Evolutionary conservation across 306 rosid genomes (phyloP), one percentile per base, ranked within the genome.

Genomic region (Erythrophleum fordii): DNA sequence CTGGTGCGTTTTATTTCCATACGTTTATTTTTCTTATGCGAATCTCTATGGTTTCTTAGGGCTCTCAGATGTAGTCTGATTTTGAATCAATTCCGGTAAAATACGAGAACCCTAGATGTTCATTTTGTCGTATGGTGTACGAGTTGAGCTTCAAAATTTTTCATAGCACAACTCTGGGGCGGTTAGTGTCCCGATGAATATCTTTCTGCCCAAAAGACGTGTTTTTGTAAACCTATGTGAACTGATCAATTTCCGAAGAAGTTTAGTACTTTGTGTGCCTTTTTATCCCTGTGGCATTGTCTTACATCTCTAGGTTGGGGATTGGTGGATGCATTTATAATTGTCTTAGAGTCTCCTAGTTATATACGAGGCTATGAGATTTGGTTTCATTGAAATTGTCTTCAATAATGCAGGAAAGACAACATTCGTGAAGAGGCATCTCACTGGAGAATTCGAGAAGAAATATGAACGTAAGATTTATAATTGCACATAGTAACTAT

Each of bases 381-480:
- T 39, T 66, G 56, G 29, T n/a, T 46, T 77, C 14, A 48, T 14
- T 22, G 46, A n/a, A 2, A 4, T 8, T 11, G 12, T 64, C 11
- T 34, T 23, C 14, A 28, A 61, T 35, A 3, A 12, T 84, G 85
- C 91, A 91, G 97, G 97, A 46, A 92, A 92, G 78, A 92, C 97
- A 3, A 92, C 97, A 1, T 92, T 92, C 68, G 97, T 92, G 39
- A 92, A 92, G 58, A 88, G 97, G 53, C 97, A 92, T 82, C 92
- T 92, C 26, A 92, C 97, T 0, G 97, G 97, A 7, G 97, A 92
- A 73, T 92, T 92, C 28, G 92, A 92, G 88, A 92, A 90, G 83
- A 92, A 81, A 85, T 92, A 92, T 64, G 97, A 92, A 84, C 97
- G 97, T 92, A 73, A 80, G 89, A 31, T 77, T 60, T 41, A 12